Conservation (phyloP, 805 yeast genomes). For the Candida dendrica region DNA sequence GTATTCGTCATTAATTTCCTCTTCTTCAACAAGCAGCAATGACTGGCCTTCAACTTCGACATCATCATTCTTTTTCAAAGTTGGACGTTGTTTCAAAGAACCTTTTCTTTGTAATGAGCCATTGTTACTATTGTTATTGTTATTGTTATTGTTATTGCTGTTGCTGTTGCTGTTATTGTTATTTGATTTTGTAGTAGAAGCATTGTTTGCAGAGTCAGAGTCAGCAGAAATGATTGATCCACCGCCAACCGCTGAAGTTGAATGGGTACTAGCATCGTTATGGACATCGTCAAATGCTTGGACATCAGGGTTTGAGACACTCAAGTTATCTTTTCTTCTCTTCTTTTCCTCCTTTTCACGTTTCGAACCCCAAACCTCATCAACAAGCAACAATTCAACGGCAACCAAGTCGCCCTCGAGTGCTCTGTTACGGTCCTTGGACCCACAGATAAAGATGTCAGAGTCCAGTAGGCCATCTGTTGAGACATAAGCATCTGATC, state of each 20-base stretch:
- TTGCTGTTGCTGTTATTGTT: slow-evolving; percentile 8
- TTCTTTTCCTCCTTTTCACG: slow-evolving; percentile 96
- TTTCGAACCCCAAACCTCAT: slow-evolving; percentile 96
- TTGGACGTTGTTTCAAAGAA: slow-evolving; percentile 88
- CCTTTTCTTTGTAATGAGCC: slow-evolving; percentile 67
- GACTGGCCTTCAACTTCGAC: slow-evolving; percentile 99
- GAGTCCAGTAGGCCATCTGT: slow-evolving; percentile 95
- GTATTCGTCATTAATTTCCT: slow-evolving; percentile 85
- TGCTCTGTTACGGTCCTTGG: slow-evolving; percentile 96
- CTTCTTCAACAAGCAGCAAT: slow-evolving; percentile 84
- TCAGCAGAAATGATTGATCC: slow-evolving; percentile 10
- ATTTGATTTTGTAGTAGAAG: slow-evolving; percentile 1
- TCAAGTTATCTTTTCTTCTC: slow-evolving; percentile 63
- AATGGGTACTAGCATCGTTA: slow-evolving; percentile 68
- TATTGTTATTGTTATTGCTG: slow-evolving; percentile 5
- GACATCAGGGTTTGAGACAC: slow-evolving; percentile 28
- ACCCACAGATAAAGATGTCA: slow-evolving; percentile 95
- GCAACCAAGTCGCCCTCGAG: slow-evolving; percentile 96
- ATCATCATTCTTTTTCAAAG: slow-evolving; percentile 95
- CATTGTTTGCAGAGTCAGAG: slow-evolving; percentile 7
- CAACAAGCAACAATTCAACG: slow-evolving; percentile 87
- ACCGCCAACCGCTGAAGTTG: slow-evolving; percentile 21
- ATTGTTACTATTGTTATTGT: slow-evolving; percentile 4
- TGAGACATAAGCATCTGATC: slow-evolving; percentile 97
- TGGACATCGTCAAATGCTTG: slow-evolving; percentile 57